Evolutionary conservation across 441 rosid species (phyloP).

Genomic region (Flueggea neowawraea): DNA sequence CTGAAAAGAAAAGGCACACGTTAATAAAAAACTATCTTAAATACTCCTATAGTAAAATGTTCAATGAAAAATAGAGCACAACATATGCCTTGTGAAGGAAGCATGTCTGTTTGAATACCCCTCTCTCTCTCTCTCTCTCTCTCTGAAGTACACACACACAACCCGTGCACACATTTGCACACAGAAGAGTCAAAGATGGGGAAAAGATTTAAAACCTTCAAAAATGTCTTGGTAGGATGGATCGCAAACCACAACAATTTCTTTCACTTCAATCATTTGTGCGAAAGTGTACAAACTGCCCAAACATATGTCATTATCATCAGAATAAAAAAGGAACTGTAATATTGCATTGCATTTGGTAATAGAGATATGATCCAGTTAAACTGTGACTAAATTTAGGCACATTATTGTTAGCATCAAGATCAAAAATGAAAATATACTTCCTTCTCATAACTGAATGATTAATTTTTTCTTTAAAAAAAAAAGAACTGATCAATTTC

Average conservation of each 20-base stretch:
- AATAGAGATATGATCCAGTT: too few relatives aligned
- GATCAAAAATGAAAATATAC: too few relatives aligned
- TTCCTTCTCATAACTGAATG: neutral
- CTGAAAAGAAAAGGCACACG: conserved; percentile 29
- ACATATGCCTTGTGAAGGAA: neutral
- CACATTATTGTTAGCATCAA: too few relatives aligned
- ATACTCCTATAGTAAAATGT: neutral
- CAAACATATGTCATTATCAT: conserved; percentile 10
- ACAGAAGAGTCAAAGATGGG: too few relatives aligned
- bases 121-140: too few relatives aligned
- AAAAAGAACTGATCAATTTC: neutral
- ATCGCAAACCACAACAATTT: conserved; percentile 91
- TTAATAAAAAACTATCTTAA: conserved; percentile 3
- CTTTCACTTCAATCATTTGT: conserved; percentile 72
- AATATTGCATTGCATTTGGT: neutral
- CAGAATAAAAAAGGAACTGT: neutral
- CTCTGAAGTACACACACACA: too few relatives aligned
- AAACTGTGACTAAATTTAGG: too few relatives aligned
- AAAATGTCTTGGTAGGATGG: conserved; percentile 83
- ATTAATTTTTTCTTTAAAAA: too few relatives aligned
- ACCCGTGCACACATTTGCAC: too few relatives aligned
- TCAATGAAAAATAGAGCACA: neutral
- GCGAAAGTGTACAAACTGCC: conserved; percentile 83
- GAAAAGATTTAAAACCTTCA: conserved; percentile 48
- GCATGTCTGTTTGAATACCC: too few relatives aligned